Percentiles rank a stretch among this genome's conserved stretches.
Conservation (phyloP, 2,329 filamentous ascomycete species). For the Monosporascus sp. region DNA sequence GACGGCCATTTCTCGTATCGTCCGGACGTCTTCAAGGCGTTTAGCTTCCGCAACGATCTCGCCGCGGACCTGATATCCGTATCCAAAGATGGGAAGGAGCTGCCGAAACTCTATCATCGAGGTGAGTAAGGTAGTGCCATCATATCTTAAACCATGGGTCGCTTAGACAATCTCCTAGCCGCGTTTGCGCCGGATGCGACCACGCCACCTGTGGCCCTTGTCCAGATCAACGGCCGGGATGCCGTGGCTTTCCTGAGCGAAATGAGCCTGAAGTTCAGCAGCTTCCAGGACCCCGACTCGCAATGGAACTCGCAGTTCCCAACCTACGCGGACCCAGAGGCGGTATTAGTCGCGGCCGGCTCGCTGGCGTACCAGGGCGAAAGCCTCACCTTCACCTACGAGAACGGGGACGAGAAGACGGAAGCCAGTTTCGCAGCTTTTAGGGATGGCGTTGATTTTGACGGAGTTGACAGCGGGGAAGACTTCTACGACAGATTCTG, state of each 20-base stretch:
- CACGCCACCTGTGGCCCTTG: constrained; percentile 40
- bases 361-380: constrained; percentile 22
- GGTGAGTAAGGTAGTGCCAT: constrained; percentile 22
- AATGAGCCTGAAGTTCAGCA: constrained; percentile 37
- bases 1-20: constrained; percentile 60
- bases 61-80: constrained; percentile 47
- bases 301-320: constrained; percentile 37
- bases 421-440: constrained; percentile 17
- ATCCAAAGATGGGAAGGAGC: constrained; percentile 51
- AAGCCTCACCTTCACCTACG: constrained; percentile 27
- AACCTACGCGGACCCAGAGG: constrained; percentile 18
- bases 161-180: constrained; percentile 13
- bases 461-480: constrained; percentile 25
- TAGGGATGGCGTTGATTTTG: constrained; percentile 18
- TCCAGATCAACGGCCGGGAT: constrained; percentile 51
- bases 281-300: constrained; percentile 51
- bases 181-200: constrained; percentile 11
- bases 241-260: constrained; percentile 43
- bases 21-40: constrained; percentile 48
- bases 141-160: neutral
- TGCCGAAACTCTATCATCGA: constrained; percentile 53
- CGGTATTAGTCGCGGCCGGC: constrained; percentile 15
- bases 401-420: constrained; percentile 24
- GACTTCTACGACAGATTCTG: constrained; percentile 32
- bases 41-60: constrained; percentile 35